Base-by-base conservation (phyloP, 768 basidiomycete species). In the Fibroporia radiculosa region DNA sequence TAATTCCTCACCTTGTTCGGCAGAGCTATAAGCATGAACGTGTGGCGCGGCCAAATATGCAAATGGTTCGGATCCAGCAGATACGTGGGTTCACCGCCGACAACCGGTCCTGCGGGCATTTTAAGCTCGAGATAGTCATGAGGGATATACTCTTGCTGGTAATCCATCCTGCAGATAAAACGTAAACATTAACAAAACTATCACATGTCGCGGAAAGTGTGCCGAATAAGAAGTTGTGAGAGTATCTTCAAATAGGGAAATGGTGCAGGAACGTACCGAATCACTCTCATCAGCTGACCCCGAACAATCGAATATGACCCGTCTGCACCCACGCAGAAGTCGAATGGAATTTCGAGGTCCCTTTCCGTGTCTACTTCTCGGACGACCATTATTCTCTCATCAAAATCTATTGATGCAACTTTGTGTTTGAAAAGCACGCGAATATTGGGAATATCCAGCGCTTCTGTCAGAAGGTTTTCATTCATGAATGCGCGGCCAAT, bases 1-100 rank as follows among this genome's bases (percentile, higher is more conserved):
- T 42, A 58, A 48, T 42, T 48, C 60, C 69, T 67, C 68, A 95
- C 95, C 75, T 88, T 84, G 72, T 99, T 99, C 54, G 95, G 93
- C 46, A 99, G 80, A 18, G 92, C 95, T 58, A 99, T 97, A 57
- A 99, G 79, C 95, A 99, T 99, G 74, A 98, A 98, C 37, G 92
- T 90, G 65, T 93, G 89, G 61, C 95, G 85, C 53, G 95, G 96
- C 95, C 95, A 99, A 58, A 99, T 97, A 69, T 99, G 95, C 55
- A 99, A 82, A 66, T 98, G 88, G 65, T 87, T 85, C 57, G 89
- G 87, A 73, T 93, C 91, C 64, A 99, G 82, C 47, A 81, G 71
- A 71, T 86, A 98, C 22, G 69, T 70, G 51, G 81, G 68, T 49
- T 74, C 72, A 62, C 77, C 87, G 62, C 71, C 66, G 56, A 60